Base-by-base conservation (phyloP, 176 grass and related monocot species). In the Triticum timopheevii region DNA sequence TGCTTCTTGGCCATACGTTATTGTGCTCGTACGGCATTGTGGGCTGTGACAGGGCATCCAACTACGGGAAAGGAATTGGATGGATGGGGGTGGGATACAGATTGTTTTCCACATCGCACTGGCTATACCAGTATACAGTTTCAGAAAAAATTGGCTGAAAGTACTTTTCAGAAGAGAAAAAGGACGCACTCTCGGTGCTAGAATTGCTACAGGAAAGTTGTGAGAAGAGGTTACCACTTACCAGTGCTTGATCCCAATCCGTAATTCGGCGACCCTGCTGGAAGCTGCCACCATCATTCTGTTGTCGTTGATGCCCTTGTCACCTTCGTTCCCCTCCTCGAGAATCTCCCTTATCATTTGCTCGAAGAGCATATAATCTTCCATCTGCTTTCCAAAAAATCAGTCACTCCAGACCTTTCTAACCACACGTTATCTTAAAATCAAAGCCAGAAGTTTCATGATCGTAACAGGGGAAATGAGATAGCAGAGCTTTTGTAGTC, bases 191-290 rank as follows among this genome's bases (percentile, higher is more conserved):
- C 9, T 25, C n/a, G 77, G 0, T 31, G 59, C 39, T 30, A 24
- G 22, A 8, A 61, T 59, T 80, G 66, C 54, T 79, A 27, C 73
- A 69, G 24, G 10, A 47, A 74, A 34, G 65, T 50, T 70, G 17
- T 61, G 12, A 1, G 2, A 82, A 65, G 39, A 69, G 36, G 62
- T 74, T 93, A 98, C 95, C 95, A 98, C 54, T 74, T 93, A 98
- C 95, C 95, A 98, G 77, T 95, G 87, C 69, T 90, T 95, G 88
- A 93, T 92, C 27, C 74, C 90, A 39, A 95, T 80, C 62, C 67
- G 50, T 49, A 59, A 19, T 69, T 92, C 90, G 13, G 71, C 52
- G 25, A 50, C 66, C 10, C 17, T 27, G 11, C 31, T 27, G 6
- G 59, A 54, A 54, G 50, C 1, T 54, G 50, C 0, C 50, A 54